Base-by-base conservation (phyloP, 2,329 filamentous ascomycete genomes). In the Didymella segeticola region DNA sequence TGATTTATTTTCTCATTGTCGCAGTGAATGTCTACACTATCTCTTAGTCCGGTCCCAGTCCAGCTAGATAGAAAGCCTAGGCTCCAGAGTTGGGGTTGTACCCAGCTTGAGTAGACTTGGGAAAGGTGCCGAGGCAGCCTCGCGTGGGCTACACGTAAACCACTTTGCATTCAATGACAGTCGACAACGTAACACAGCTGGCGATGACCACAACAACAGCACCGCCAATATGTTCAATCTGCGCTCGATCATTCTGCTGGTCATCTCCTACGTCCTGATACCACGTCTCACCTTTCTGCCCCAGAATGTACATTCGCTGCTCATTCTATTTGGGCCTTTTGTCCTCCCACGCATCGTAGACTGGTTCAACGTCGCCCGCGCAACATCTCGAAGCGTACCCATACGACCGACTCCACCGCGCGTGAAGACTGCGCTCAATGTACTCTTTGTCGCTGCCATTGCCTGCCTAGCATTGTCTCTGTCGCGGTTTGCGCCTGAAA, bases 401-500 rank as follows among this genome's bases (percentile, higher is more conserved):
- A 69, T 89, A 64, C 80, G 83, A 43, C 79, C 88, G 38, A 72
- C 87, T 23, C 81, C 88, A 11, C 63, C 70, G 1, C 69, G 75
- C 34, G 83, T 84, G 45, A 76, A 79, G n/a, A 77, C 86, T 71
- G 77, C 87, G 51, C 78, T 91, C 67, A 76, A 80, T 53, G 68
- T 90, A 66, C 79, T 95, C 65, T 78, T 85, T 70, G 47, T 83
- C 63, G 78, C 80, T 58, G 79, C 79, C 38, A 61, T 80, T 37
- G 57, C 82, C 53, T 83, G 81, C 62, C 74, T 90, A 45, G 66
- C 87, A 53, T 82, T 85, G 53, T 87, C 89, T 14, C 77, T 93
- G 0, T 87, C 91, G 0, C 60, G 77, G 53, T 87, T 91, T 68
- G 79, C 84, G 5, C 89, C 90, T 4, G 86, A 91, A 71, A 97